A percentile compares a stretch with the other conserved stretches of the same genome.
These are phyloP conservation scores for Taphrina pruni DNA, from an alignment of 1,139 yeast genomes.

Conservation along the genomic window DNA sequence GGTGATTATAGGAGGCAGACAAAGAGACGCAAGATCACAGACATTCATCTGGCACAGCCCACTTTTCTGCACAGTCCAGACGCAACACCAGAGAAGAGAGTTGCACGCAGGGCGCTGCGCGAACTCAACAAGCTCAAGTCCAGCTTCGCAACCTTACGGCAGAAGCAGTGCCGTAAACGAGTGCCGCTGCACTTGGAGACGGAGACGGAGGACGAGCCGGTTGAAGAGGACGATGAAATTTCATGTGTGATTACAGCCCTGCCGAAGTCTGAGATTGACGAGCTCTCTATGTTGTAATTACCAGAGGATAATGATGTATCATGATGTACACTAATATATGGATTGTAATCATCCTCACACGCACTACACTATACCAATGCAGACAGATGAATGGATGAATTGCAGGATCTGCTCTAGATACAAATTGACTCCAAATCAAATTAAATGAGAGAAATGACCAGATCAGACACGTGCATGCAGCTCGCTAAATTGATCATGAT, in stretches of 20 bases:
- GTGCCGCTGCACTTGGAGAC: background rate
- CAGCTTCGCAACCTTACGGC: constrained; percentile 11
- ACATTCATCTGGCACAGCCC: background rate
- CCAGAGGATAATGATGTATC: too few species aligned
- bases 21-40: background rate
- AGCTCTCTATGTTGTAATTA: constrained; percentile 17
- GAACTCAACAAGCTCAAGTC: constrained; percentile 28
- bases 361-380: too few species aligned
- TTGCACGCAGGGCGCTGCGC: constrained; percentile 17
- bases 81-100: constrained; percentile 3
- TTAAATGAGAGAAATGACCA: background rate
- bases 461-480: too few species aligned
- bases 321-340: too few species aligned
- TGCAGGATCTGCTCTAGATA: too few species aligned
- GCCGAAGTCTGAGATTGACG: constrained; percentile 18
- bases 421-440: background rate
- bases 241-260: background rate
- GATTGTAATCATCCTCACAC: too few species aligned
- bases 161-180: background rate
- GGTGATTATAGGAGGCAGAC: background rate
- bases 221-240: constrained; percentile 14
- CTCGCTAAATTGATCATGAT: background rate
- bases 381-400: too few species aligned
- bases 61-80: background rate
- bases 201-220: constrained; percentile 9